Conservation (phyloP, 2,329 filamentous ascomycete genomes). For the Cadophora sp. region DNA sequence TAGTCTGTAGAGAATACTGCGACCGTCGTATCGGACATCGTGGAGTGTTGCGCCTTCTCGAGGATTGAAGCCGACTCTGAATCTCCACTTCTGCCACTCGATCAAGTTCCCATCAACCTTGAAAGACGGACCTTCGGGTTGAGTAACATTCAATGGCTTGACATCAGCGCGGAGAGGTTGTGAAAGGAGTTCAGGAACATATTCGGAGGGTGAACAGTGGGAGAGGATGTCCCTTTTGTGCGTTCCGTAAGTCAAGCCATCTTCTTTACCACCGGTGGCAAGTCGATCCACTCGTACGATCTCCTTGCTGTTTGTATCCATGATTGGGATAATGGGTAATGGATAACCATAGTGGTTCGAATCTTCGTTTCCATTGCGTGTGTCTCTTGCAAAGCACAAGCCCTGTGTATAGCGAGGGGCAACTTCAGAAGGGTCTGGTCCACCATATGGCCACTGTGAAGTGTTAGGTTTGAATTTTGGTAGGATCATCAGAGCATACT, state of each 20-base stretch:
- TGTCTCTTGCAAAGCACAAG: conserved; percentile 59
- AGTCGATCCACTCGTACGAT: conserved; percentile 57
- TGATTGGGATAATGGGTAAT: conserved; percentile 54
- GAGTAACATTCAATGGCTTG: conserved; percentile 66
- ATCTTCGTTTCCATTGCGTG: conserved; percentile 33
- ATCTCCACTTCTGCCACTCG: conserved; percentile 66
- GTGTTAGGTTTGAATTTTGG: neutral
- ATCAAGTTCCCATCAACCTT: conserved; percentile 51
- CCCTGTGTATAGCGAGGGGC: conserved; percentile 60
- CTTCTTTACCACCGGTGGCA: conserved; percentile 48
- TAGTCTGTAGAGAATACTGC: conserved; percentile 64
- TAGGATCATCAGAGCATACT: neutral
- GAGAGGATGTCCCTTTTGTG: conserved; percentile 54
- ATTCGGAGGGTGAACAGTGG: conserved; percentile 41
- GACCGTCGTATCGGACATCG: conserved; percentile 65
- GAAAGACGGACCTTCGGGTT: conserved; percentile 69
- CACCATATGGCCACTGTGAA: conserved; percentile 59
- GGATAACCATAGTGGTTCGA: conserved; percentile 59
- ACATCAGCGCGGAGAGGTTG: conserved; percentile 51
- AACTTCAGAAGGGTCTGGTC: conserved; percentile 54
- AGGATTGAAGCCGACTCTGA: conserved; percentile 66
- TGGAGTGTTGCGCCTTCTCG: conserved; percentile 68
- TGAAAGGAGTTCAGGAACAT: conserved; percentile 37
- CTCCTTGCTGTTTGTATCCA: conserved; percentile 55
- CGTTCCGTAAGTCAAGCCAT: conserved; percentile 52